These are phyloP conservation scores for Ajuga chamaepitys DNA, from an alignment of 257 asterid genomes.

Conservation along the genomic window DNA sequence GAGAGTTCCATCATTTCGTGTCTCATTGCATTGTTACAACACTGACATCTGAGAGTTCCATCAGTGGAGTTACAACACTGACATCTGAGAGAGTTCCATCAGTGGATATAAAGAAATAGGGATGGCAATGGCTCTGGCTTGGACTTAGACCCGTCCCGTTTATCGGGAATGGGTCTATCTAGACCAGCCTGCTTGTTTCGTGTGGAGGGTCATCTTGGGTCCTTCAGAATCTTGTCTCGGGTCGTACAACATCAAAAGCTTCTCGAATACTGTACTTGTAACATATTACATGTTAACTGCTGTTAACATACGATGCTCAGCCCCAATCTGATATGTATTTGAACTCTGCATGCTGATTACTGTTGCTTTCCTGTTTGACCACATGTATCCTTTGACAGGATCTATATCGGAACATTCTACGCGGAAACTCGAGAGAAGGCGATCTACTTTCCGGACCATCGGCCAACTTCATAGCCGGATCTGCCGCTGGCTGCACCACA, in stretches of 20 bases:
- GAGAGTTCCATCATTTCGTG: neutral
- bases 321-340: neutral
- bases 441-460: conserved; percentile 62
- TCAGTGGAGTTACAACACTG: neutral
- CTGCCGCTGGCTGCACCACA: conserved; percentile 91
- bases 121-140: too few relatives aligned
- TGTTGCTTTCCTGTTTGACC: neutral
- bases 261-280: neutral
- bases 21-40: neutral
- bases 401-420: conserved; percentile 64
- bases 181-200: too few relatives aligned
- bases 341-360: neutral
- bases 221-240: too few relatives aligned
- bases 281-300: neutral
- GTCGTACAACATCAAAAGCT: neutral
- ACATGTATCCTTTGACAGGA: conserved; percentile 40
- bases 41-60: too few relatives aligned
- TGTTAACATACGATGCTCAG: neutral
- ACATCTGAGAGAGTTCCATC: neutral
- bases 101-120: too few relatives aligned
- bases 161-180: too few relatives aligned
- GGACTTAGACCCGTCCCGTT: too few relatives aligned
- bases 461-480: conserved; percentile 71
- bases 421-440: conserved; percentile 42
- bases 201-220: too few relatives aligned